Evolutionary conservation across 164 flowering plant genomes (phyloP).

Genomic region (Stephania cephalantha): DNA sequence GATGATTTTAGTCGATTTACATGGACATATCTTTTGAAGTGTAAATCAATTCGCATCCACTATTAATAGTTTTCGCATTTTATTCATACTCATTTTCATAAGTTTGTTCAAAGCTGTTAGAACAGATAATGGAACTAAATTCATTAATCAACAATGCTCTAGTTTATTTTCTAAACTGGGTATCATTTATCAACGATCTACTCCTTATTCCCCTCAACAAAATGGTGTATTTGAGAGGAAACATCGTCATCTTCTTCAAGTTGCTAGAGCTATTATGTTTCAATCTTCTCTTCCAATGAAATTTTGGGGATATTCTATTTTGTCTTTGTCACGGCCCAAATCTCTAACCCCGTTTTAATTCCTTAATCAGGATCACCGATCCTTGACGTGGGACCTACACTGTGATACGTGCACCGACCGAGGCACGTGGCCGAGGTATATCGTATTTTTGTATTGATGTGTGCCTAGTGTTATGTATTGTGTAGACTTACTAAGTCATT

Average conservation of each 20-base stretch:
- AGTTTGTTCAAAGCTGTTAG: neutral
- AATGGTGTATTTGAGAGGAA: neutral
- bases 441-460: too few species aligned
- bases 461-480: too few species aligned
- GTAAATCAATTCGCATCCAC: neutral
- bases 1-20: too few species aligned
- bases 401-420: too few species aligned
- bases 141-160: too few species aligned
- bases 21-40: too few species aligned
- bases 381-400: too few species aligned
- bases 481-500: too few species aligned
- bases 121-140: neutral
- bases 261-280: neutral
- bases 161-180: neutral
- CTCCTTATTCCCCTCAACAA: slow-evolving; percentile 4
- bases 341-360: too few species aligned
- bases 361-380: too few species aligned
- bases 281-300: neutral
- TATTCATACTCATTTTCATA: neutral
- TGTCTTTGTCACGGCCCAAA: too few species aligned
- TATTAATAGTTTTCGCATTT: neutral
- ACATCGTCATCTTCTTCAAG: neutral
- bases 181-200: neutral
- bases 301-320: neutral
- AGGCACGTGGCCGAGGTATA: too few species aligned